Evolutionary conservation across 768 basidiomycete species (phyloP).

Genomic region (Boletus eberwhitei): DNA sequence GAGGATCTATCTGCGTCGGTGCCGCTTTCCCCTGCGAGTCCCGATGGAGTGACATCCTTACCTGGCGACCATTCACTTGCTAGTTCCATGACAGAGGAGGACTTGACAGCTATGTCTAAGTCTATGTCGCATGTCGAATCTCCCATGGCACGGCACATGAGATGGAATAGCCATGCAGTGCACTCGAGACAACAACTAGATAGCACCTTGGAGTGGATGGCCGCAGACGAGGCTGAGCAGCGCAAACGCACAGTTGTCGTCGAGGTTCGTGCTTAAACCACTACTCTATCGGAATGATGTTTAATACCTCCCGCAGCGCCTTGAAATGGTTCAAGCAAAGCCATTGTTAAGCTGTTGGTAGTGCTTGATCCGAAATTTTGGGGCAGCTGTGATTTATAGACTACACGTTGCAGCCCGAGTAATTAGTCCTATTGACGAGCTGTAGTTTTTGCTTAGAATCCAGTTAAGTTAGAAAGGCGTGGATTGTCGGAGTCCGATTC

Average conservation of each 20-base stretch:
- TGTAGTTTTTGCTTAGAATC: background rate
- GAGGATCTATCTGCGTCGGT: slow-evolving; percentile 34
- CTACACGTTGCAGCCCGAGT: background rate
- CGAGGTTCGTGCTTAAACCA: slow-evolving; percentile 49
- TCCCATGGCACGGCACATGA: slow-evolving; percentile 35
- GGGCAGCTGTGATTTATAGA: background rate
- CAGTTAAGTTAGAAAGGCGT: no score
- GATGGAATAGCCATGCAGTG: slow-evolving; percentile 33
- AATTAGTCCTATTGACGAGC: background rate
- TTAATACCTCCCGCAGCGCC: slow-evolving; percentile 44
- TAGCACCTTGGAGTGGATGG: slow-evolving; percentile 45
- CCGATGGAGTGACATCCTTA: slow-evolving; percentile 48
- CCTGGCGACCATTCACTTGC: slow-evolving; percentile 52
- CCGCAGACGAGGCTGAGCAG: slow-evolving; percentile 35
- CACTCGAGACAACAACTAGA: slow-evolving; percentile 29
- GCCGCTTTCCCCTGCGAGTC: slow-evolving; percentile 56
- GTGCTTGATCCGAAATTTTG: background rate
- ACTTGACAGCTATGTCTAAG: slow-evolving; percentile 70
- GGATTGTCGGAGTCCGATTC: background rate
- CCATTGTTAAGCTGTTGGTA: slow-evolving; percentile 76
- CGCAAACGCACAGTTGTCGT: slow-evolving; percentile 62
- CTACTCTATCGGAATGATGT: background rate
- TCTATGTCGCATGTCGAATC: slow-evolving; percentile 70
- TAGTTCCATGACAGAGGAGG: slow-evolving; percentile 64
- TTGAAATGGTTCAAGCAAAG: slow-evolving; percentile 67